Percentiles rank a stretch among this genome's conserved stretches.
These are phyloP conservation scores for Penicillium goetzii DNA, from an alignment of 495 filamentous ascomycete genomes.

Conservation along the genomic window DNA sequence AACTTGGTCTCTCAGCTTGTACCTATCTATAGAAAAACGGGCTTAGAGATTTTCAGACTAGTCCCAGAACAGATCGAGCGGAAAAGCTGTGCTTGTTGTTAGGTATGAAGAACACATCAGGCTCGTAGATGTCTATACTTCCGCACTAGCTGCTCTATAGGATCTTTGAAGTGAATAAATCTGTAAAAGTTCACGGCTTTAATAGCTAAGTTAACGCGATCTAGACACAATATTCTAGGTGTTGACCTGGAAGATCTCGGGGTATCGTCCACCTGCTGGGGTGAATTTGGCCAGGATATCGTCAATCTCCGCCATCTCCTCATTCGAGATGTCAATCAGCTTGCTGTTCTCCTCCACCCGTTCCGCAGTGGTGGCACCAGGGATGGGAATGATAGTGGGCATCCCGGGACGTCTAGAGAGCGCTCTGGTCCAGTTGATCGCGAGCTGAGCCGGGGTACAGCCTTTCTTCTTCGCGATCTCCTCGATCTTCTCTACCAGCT, in stretches of 20 bases:
- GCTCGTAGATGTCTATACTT: no score
- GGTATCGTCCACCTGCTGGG: background rate
- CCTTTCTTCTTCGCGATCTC: background rate
- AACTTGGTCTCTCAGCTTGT: no score
- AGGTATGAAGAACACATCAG: no score
- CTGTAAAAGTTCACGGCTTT: no score
- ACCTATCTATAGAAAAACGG: no score
- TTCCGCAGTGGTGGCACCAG: slow-evolving; percentile 56
- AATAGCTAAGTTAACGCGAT: no score
- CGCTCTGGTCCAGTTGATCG: slow-evolving; percentile 64
- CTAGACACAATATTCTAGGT: background rate
- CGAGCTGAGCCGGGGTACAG: slow-evolving; percentile 66
- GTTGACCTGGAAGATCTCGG: background rate
- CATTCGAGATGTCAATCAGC: background rate
- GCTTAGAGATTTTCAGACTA: no score
- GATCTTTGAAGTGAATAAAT: no score
- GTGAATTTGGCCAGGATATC: background rate
- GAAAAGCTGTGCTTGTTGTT: no score
- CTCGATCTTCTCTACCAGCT: background rate
- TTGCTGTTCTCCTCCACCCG: background rate
- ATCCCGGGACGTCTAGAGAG: slow-evolving; percentile 53
- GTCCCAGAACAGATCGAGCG: no score
- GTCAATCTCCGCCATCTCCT: background rate
- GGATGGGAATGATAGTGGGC: slow-evolving; percentile 72
- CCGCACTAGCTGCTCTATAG: no score